These are phyloP conservation scores for Stachybotrys elegans DNA, from an alignment of 2,329 filamentous ascomycete species.

Conservation along the genomic window DNA sequence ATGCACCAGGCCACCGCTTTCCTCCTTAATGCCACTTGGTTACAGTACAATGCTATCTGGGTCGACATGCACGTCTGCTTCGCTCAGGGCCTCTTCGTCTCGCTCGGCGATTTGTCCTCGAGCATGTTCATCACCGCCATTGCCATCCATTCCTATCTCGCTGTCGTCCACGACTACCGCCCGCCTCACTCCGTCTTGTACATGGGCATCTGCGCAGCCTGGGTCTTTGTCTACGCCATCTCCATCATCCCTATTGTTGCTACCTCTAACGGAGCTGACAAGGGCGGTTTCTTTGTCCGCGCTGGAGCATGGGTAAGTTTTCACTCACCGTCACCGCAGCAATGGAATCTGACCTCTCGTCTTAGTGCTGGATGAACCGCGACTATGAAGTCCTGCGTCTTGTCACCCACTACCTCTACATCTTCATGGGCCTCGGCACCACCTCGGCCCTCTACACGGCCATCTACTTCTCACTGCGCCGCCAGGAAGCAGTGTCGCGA, in stretches of 20 bases:
- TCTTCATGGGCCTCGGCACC: constrained; percentile 39
- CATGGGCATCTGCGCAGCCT: constrained; percentile 39
- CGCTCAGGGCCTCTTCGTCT: constrained; percentile 64
- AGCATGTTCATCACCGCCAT: constrained; percentile 64
- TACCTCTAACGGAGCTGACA: constrained; percentile 34
- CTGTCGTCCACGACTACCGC: constrained; percentile 51
- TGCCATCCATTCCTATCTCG: constrained; percentile 61
- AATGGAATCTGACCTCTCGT: too few species aligned
- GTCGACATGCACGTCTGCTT: constrained; percentile 52
- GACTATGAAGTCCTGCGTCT: constrained; percentile 50
- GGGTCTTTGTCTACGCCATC: constrained; percentile 56
- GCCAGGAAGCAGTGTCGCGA: constrained; percentile 12
- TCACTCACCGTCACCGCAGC: too few species aligned
- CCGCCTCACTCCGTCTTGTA: constrained; percentile 48
- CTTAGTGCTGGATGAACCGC: constrained; percentile 61
- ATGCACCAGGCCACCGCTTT: constrained; percentile 62
- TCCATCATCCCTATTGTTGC: constrained; percentile 45
- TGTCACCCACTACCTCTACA: constrained; percentile 60
- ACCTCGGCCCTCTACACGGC: constrained; percentile 34
- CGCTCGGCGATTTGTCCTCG: constrained; percentile 59
- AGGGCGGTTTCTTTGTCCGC: constrained; percentile 53
- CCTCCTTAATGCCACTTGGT: constrained; percentile 56
- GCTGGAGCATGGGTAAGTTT: constrained; percentile 56
- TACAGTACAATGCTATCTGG: constrained; percentile 46
- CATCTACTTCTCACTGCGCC: constrained; percentile 34